These are phyloP conservation scores for Rhodotorula sphaerocarpa DNA, from an alignment of 768 basidiomycete species.

Conservation along the genomic window DNA sequence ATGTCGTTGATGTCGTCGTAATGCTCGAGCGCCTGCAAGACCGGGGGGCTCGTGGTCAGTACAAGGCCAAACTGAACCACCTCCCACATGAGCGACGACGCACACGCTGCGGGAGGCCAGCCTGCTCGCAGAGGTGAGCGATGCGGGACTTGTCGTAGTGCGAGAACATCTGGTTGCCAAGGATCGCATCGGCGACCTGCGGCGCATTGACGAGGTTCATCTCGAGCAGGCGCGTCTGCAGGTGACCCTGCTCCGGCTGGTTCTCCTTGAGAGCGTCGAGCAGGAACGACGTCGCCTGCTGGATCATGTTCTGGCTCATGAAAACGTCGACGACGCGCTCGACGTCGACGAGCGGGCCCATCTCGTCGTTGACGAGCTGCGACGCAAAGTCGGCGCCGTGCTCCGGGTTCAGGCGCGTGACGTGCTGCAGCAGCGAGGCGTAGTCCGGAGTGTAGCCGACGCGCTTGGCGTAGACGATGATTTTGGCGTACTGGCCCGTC, in stretches of 20 bases:
- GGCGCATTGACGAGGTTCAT: conserved; percentile 97
- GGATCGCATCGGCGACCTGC: conserved; percentile 96
- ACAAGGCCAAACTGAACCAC: not conserved
- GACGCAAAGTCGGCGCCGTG: conserved; percentile 98
- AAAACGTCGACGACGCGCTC: conserved; percentile 97
- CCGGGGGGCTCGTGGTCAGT: conserved; percentile 44
- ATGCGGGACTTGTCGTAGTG: conserved; percentile 94
- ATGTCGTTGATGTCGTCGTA: conserved; percentile 98
- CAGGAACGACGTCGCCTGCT: conserved; percentile 95
- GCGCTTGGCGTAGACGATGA: conserved; percentile 93
- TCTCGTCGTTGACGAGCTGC: conserved; percentile 85
- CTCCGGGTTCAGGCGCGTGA: conserved; percentile 92
- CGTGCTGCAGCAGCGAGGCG: conserved; percentile 80
- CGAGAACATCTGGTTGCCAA: conserved; percentile 96
- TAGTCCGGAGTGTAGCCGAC: conserved; percentile 91
- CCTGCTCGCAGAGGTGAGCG: conserved; percentile 97
- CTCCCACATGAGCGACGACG: conserved; percentile 49
- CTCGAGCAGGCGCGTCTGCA: conserved; percentile 92
- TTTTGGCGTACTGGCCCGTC: conserved; percentile 97
- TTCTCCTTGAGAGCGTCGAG: conserved; percentile 97
- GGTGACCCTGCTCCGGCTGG: conserved; percentile 86
- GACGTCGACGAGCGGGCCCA: conserved; percentile 81
- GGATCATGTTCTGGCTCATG: conserved; percentile 99
- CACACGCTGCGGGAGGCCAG: conserved; percentile 75
- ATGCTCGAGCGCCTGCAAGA: conserved; percentile 67